A percentile compares a stretch with the other conserved stretches of the same genome.
These are phyloP conservation scores for Ogataea pilisensis DNA, from an alignment of 805 yeast species.

Conservation along the genomic window DNA sequence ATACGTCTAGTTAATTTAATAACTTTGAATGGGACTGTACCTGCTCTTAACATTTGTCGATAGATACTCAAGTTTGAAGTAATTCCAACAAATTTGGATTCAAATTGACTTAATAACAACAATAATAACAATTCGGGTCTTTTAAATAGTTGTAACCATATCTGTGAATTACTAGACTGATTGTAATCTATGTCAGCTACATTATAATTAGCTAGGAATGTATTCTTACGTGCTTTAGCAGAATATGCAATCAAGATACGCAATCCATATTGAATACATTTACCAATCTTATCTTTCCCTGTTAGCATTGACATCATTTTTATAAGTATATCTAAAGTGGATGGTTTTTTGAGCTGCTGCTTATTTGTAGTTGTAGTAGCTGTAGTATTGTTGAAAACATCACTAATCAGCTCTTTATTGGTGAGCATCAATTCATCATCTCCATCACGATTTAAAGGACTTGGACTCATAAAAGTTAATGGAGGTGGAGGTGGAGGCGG, in stretches of 20 bases:
- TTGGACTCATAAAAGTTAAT: conserved; percentile 14
- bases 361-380: background rate
- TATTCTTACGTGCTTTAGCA: conserved; percentile 32
- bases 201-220: conserved; percentile 11
- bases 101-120: conserved; percentile 37
- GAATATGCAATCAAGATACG: conserved; percentile 48
- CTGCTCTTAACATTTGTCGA: conserved; percentile 67
- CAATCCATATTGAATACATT: conserved; percentile 54
- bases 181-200: conserved; percentile 21
- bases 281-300: conserved; percentile 72
- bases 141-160: conserved; percentile 22
- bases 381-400: conserved; percentile 1
- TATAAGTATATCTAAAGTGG: conserved; percentile 37
- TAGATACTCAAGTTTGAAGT: conserved; percentile 48
- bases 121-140: conserved; percentile 29
- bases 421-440: conserved; percentile 15
- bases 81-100: conserved; percentile 38
- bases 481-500: conserved; percentile 8
- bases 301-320: conserved; percentile 49
- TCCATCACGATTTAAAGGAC: conserved; percentile 15
- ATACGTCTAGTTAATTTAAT: conserved; percentile 35
- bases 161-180: conserved; percentile 17
- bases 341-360: conserved; percentile 6
- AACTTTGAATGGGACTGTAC: conserved; percentile 61
- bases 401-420: conserved; percentile 15